Percentiles rank a stretch among this genome's conserved stretches.
phyloP scores from a whole-genome alignment of 2,329 filamentous ascomycete genomes.

The Didymella pomorum region DNA sequence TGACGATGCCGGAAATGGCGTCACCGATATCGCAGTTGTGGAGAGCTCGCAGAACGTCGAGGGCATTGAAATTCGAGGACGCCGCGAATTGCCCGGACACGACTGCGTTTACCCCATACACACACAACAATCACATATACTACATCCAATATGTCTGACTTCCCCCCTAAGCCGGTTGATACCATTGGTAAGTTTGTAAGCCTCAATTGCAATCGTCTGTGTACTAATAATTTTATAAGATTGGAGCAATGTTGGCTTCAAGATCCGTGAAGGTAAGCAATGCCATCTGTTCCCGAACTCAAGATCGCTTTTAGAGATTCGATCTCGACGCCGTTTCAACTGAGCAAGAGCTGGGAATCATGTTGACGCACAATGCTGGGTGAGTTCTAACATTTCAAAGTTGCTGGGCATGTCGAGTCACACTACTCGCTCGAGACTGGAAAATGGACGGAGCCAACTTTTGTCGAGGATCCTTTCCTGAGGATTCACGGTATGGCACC shows the following conservation, averaged over 20 bases:
- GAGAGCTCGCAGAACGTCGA: slow-evolving; percentile 30
- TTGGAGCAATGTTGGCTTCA: slow-evolving; percentile 93
- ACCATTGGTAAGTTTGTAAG: slow-evolving; percentile 67
- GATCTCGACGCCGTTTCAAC: neutral
- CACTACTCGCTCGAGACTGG: slow-evolving; percentile 78
- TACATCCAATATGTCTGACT: slow-evolving; percentile 43
- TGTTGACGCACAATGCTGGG: neutral
- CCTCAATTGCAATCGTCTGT: neutral
- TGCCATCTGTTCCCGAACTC: neutral
- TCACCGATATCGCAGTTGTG: slow-evolving; percentile 46
- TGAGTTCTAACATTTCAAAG: slow-evolving; percentile 54
- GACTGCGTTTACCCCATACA: slow-evolving; percentile 10
- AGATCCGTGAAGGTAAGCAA: slow-evolving; percentile 79
- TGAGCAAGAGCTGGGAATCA: slow-evolving; percentile 1
- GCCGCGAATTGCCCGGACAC: neutral
- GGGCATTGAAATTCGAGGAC: slow-evolving; percentile 24
- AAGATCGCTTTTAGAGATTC: neutral
- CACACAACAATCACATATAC: slow-evolving; percentile 8
- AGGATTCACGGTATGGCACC: slow-evolving; percentile 95
- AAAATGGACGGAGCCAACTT: slow-evolving; percentile 79
- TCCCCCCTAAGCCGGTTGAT: slow-evolving; percentile 76
- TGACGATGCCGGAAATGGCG: slow-evolving; percentile 34
- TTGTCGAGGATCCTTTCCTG: slow-evolving; percentile 84
- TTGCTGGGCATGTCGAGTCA: slow-evolving; percentile 93
- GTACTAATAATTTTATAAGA: slow-evolving; percentile 59